These are phyloP conservation scores for Podila clonocystis DNA, from an alignment of 192 early-diverging fungal species.

Conservation along the genomic window DNA sequence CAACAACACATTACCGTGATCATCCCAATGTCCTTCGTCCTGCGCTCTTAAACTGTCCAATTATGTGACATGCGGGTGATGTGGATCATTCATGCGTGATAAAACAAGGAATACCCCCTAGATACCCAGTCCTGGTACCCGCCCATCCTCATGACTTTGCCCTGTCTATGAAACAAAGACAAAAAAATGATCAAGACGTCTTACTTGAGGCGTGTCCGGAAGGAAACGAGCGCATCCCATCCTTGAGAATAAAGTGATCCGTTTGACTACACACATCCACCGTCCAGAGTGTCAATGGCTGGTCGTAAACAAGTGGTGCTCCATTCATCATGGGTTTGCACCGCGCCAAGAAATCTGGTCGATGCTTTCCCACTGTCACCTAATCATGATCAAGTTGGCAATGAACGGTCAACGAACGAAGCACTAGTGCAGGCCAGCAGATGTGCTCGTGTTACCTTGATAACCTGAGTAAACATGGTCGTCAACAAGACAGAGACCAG, in stretches of 20 bases:
- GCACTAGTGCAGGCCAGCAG: not conserved
- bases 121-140: no score
- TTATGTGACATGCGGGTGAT: no score
- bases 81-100: no score
- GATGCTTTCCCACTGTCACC: conserved; percentile 55
- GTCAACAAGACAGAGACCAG: conserved; percentile 48
- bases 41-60: no score
- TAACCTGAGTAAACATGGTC: conserved; percentile 55
- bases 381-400: not conserved
- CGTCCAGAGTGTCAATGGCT: conserved; percentile 57
- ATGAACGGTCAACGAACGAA: not conserved
- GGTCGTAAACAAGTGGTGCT: conserved; percentile 42
- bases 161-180: not conserved
- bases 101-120: no score
- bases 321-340: conserved; percentile 48
- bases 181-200: not conserved
- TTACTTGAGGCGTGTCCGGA: conserved; percentile 84
- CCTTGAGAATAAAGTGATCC: conserved; percentile 60
- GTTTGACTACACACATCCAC: conserved; percentile 61
- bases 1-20: no score
- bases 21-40: no score
- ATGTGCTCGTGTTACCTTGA: conserved; percentile 37
- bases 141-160: no score
- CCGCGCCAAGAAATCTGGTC: conserved; percentile 57
- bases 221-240: conserved; percentile 89